Evolutionary conservation across 805 yeast species (phyloP).

Genomic region (Wickerhamomyces canadensis): DNA sequence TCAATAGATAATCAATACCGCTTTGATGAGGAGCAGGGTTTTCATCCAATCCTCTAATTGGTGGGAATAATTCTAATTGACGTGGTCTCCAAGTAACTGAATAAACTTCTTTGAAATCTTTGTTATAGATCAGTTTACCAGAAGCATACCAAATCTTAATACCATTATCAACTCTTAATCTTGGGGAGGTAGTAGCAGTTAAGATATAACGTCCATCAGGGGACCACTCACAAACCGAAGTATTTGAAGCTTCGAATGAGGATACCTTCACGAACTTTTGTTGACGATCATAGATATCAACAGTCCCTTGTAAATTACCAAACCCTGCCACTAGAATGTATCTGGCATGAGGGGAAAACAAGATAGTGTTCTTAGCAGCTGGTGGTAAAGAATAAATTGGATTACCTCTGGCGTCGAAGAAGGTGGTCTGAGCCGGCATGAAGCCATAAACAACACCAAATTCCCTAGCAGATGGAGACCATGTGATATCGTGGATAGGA

Average conservation of each 20-base stretch:
- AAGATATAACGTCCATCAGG: slow-evolving; percentile 92
- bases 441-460: slow-evolving; percentile 96
- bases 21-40: slow-evolving; percentile 68
- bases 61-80: slow-evolving; percentile 28
- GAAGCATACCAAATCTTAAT: slow-evolving; percentile 88
- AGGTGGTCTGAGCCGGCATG: slow-evolving; percentile 95
- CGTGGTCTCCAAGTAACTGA: slow-evolving; percentile 81
- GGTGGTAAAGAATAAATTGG: slow-evolving; percentile 76
- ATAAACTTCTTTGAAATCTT: slow-evolving; percentile 77
- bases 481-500: slow-evolving; percentile 94
- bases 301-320: slow-evolving; percentile 95
- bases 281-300: slow-evolving; percentile 90
- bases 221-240: slow-evolving; percentile 96
- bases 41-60: slow-evolving; percentile 34
- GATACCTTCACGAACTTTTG: slow-evolving; percentile 75
- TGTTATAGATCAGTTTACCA: slow-evolving; percentile 73
- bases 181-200: slow-evolving; percentile 96
- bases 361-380: slow-evolving; percentile 82
- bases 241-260: slow-evolving; percentile 85
- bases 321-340: slow-evolving; percentile 93
- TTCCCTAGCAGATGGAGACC: slow-evolving; percentile 96
- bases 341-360: slow-evolving; percentile 91
- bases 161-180: slow-evolving; percentile 95
- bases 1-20: slow-evolving; percentile 49
- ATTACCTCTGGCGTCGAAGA: slow-evolving; percentile 92